Evolutionary conservation across 495 filamentous ascomycete genomes (phyloP), one percentile per base, ranked within the genome.

Genomic region (Penicillium pancosmium): DNA sequence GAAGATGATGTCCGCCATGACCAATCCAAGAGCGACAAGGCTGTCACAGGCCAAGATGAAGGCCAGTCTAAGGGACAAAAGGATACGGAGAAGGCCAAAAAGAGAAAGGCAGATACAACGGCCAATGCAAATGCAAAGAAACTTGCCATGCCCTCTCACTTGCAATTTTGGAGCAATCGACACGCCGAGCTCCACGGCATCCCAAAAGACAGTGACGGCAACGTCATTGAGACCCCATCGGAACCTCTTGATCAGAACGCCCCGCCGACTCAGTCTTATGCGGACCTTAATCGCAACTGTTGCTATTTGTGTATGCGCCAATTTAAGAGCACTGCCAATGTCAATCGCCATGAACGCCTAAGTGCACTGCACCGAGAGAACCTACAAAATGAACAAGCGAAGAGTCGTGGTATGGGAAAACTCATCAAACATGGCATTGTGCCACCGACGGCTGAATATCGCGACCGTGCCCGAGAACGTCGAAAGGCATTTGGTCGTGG

Each of bases 141-240:
- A 51, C 65, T 73, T 35, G 77, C 82, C 11, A 74, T 82, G 52
- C 82, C 85, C 2, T 78, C 83, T 15, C 90, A 95, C 64, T 79
- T 97, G 35, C 88, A 94, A 73, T 90, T 92, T 71, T 97, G 92
- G 92, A 85, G 88, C 52, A 88, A 93, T 65, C 90, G 91, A 25
- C 89, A 91, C 65, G 90, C 89, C 0, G 91, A 97, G 68, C 77
- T 97, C 40, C 91, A 93, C 61, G 88, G 89, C 1, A 75, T 78
- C 23, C 64, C 72, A 38, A 73, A 69, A 53, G 75, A 59, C 55
- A 66, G 16, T 36, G 70, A 70, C 54, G 78, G 64, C 5, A 63
- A 66, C 6, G 21, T 54, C 34, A 48, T 15, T 8, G 65, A 68
- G 8, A 19, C 35, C 5, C 55, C 44, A 5, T 55, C 59, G 12